Evolutionary conservation across 1,139 yeast genomes (phyloP), one percentile per base, ranked within the genome.

Genomic region (Hanseniaspora gamundiae): DNA sequence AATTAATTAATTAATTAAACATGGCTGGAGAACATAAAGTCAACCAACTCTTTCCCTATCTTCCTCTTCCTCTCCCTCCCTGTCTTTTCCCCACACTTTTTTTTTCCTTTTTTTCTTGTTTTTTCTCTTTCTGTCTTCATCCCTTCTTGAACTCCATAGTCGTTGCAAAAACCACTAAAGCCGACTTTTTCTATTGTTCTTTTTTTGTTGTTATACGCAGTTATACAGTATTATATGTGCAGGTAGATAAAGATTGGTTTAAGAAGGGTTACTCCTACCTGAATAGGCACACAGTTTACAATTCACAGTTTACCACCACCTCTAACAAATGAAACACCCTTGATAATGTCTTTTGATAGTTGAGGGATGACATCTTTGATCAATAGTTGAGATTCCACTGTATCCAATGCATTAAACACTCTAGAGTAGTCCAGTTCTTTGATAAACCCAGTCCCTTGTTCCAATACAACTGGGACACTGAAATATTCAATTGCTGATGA

Each of bases 401-500:
- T 56, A 45, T 61, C 61, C 13, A 33, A 33, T 3, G 10, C 16
- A 22, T 17, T 19, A 7, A 33, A 4, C 3, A 19, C 16, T 3
- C 19, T 13, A 2, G 13, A 13, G n/a, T 10, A 17, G 4, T 33
- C 36, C 3, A 33, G n/a, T 3, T 33, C 7, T 30, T 68, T 66
- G 47, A 68, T 70, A 44, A 36, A 36, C 17, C 39, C 39, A 21
- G 83, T 83, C 35, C 72, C 69, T 47, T 65, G 61, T 8, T 56
- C 61, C 48, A 80, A 65, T 29, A 61, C 58, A 20, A 80, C 74
- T 4, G 88, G 88, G 13, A 78, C 71, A 1, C 85, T 73, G 55
- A 80, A 76, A 61, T 71, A 80, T 16, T 73, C 76, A 14, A 71
- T 70, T 41, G n/a, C n/a, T n/a, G n/a, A n/a, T n/a, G n/a, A n/a